phyloP scores from a whole-genome alignment of 2,329 filamentous ascomycete species.

The Ceratocystis variospora region DNA sequence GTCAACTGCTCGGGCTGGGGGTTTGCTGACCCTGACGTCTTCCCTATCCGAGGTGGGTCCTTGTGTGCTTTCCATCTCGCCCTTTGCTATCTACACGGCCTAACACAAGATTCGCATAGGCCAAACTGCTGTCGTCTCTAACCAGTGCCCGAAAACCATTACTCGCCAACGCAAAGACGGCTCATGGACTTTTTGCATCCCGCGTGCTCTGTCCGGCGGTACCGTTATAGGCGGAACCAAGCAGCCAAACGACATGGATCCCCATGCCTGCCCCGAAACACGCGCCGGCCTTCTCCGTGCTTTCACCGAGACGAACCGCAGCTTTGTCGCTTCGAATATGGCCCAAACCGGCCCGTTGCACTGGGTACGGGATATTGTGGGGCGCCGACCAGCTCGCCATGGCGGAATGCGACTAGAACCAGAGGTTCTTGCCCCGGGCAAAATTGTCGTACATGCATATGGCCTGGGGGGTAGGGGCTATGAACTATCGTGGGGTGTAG shows the following conservation, averaged over 20 bases:
- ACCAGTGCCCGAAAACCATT: conserved; percentile 31
- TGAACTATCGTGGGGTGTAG: conserved; percentile 48
- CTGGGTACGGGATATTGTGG: conserved; percentile 33
- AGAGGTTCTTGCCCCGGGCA: conserved; percentile 28
- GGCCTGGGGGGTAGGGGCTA: conserved; percentile 48
- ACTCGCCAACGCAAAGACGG: conserved; percentile 51
- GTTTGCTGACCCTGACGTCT: conserved; percentile 31
- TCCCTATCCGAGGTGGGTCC: conserved; percentile 31
- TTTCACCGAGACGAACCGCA: conserved; percentile 28
- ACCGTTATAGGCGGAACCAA: conserved; percentile 55
- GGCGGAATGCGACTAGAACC: conserved; percentile 40
- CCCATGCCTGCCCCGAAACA: conserved; percentile 34
- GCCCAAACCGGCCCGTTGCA: conserved; percentile 22
- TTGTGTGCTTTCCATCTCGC: too few relatives aligned
- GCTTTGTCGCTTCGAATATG: conserved; percentile 23
- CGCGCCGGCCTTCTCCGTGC: conserved; percentile 33
- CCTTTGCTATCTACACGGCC: not conserved
- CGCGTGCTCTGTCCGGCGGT: conserved; percentile 46
- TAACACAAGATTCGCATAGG: conserved; percentile 23
- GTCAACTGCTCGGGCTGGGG: conserved; percentile 36
- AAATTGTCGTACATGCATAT: conserved; percentile 38
- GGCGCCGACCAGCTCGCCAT: conserved; percentile 32
- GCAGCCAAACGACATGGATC: conserved; percentile 43
- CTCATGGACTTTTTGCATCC: conserved; percentile 48
- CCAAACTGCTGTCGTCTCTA: conserved; percentile 35